Base-by-base conservation (phyloP, 371 early-diverging fungal species). In the Mortierella sp. region DNA sequence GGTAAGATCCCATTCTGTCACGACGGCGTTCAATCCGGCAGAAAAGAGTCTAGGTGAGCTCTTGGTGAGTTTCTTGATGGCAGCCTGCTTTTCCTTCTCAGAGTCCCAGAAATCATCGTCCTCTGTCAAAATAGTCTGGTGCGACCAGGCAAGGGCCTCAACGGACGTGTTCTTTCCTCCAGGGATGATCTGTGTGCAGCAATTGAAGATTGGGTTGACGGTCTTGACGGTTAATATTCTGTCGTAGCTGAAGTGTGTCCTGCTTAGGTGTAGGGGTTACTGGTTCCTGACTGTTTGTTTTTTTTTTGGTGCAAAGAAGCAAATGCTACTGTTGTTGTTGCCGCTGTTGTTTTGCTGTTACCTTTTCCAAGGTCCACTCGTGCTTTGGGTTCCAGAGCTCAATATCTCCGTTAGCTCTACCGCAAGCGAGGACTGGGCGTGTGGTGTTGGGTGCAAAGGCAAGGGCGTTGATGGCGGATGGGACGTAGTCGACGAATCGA, bases 341-440 rank as follows among this genome's bases (percentile, higher is more conserved):
- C 11, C n/a, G 72, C 45, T 71, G 44, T 72, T 48, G 21, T 11
- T 11, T 55, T 55, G n/a, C 19, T 47, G 34, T 71, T 34, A 95
- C 94, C 90, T 95, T 95, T 81, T 95, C 95, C 47, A 95, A 88
- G 70, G 90, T 89, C 90, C 93, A 96, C 26, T 90, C 89, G 70
- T 91, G 79, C 31, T 81, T 78, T 47, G 96, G 94, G 89, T 93
- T 94, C 97, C 97, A 98, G 75, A 98, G 91, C 89, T 98, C 98
- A 78, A 98, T 96, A 78, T 97, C 95, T 34, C 99, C 99, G 81
- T 97, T 96, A 14, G 94, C 96, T 73, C 99, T 90, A 31, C 96
- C 99, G 47, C 96, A 96, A 0, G 99, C 99, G 28, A 97, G 79
- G 42, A 91, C 80, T 16, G 89, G 77, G 44, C 88, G 84, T 1